Percentiles rank a stretch among this genome's conserved stretches.
Evolutionary conservation across 1,139 yeast genomes (phyloP).

Genomic region (Suhomyces taliae): DNA sequence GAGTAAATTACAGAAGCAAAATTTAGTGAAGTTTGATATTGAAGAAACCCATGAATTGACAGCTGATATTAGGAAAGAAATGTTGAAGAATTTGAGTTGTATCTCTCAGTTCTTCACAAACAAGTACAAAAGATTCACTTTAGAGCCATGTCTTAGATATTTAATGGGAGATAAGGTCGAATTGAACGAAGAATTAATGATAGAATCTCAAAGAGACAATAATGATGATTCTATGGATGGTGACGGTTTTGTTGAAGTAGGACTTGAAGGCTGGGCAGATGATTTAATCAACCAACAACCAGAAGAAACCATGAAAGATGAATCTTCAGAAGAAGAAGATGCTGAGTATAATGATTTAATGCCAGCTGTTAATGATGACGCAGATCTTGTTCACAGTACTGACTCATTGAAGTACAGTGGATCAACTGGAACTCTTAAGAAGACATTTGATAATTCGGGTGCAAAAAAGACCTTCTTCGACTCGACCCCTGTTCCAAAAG

Average conservation of each 20-base stretch:
- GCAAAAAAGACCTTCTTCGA: conserved; percentile 45
- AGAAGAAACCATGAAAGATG: conserved; percentile 27
- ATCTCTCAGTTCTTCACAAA: conserved; percentile 61
- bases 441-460: conserved; percentile 5
- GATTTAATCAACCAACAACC: conserved; percentile 44
- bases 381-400: conserved; percentile 11
- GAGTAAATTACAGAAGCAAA: conserved; percentile 23
- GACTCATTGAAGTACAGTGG: conserved; percentile 7
- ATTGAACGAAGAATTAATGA: conserved; percentile 38
- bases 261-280: conserved; percentile 48
- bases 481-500: conserved; percentile 87
- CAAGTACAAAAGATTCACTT: conserved; percentile 59
- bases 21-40: conserved; percentile 50
- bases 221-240: conserved; percentile 22
- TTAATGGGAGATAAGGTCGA: conserved; percentile 80
- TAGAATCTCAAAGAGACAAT: conserved; percentile 17
- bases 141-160: conserved; percentile 77
- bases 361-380: conserved; percentile 26
- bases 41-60: conserved; percentile 77
- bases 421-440: background rate
- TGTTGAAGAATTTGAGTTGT: conserved; percentile 50
- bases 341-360: conserved; percentile 36
- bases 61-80: conserved; percentile 45
- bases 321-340: conserved; percentile 35
- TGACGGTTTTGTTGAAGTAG: conserved; percentile 30